phyloP scores from a whole-genome alignment of 148 eudicot genomes.

The Rhododendron kiyosumense region DNA sequence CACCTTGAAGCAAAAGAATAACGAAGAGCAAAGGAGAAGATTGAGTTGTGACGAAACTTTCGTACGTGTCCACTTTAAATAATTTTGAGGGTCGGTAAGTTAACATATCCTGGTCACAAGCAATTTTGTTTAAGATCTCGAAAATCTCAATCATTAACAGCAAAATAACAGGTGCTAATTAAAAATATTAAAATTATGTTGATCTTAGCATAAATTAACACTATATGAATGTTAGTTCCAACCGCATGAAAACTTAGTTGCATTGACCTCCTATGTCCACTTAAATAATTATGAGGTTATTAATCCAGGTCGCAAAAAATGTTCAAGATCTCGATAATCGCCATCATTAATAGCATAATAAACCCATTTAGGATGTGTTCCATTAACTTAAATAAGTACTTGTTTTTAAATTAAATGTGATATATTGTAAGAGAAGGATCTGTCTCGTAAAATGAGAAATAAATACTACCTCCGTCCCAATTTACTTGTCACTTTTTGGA shows the following conservation, averaged over 20 bases:
- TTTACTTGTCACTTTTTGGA: too few relatives aligned
- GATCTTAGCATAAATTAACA: neutral
- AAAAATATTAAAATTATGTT: neutral
- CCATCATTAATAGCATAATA: neutral
- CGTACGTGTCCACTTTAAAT: neutral
- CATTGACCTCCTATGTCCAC: neutral
- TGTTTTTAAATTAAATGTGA: too few relatives aligned
- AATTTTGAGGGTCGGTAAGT: neutral
- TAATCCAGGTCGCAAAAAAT: neutral
- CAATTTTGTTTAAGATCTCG: neutral
- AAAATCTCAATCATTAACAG: neutral
- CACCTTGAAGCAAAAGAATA: neutral
- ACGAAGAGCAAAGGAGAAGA: neutral
- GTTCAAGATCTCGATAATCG: neutral
- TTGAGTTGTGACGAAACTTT: neutral
- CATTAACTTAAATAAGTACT: too few relatives aligned
- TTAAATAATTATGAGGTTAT: neutral
- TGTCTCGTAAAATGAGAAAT: too few relatives aligned
- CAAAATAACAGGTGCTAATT: neutral
- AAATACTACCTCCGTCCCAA: too few relatives aligned
- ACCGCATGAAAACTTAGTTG: neutral
- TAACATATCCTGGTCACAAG: neutral
- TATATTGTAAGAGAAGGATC: too few relatives aligned
- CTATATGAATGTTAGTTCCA: neutral
- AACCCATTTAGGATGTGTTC: too few relatives aligned